Evolutionary conservation across 2,329 filamentous ascomycete species (phyloP).

Genomic region (Curvularia sp.): DNA sequence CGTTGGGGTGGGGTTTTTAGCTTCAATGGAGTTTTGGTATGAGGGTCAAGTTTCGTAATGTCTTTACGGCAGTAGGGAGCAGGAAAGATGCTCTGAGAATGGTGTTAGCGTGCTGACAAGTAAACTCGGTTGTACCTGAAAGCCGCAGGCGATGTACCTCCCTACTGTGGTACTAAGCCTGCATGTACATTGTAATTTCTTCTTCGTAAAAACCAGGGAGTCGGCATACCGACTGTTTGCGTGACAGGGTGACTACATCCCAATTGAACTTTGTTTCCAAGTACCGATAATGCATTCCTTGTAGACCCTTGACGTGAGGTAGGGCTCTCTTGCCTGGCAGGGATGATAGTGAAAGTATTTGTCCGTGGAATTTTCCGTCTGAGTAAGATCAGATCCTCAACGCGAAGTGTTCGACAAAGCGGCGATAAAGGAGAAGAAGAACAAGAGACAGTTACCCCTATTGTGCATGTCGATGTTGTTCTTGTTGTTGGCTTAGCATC

Average conservation of each 20-base stretch:
- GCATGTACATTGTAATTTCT: not conserved
- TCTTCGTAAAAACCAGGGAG: not conserved
- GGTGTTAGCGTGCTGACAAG: not conserved
- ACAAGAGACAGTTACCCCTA: not conserved
- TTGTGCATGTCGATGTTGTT: not conserved
- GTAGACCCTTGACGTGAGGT: not conserved
- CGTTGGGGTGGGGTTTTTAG: not conserved
- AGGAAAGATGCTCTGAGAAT: not conserved
- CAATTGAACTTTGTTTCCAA: not conserved
- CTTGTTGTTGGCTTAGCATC: not conserved
- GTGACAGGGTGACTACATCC: not conserved
- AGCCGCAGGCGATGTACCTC: not conserved
- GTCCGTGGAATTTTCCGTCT: not conserved
- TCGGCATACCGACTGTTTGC: not conserved
- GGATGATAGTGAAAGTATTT: not conserved
- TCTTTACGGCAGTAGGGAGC: not conserved
- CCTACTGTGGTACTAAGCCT: too few relatives aligned
- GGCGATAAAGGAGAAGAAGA: not conserved
- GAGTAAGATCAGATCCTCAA: not conserved
- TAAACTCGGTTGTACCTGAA: not conserved
- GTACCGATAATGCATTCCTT: not conserved
- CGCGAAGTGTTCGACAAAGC: not conserved
- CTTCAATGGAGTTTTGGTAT: not conserved
- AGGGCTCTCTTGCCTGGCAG: not conserved
- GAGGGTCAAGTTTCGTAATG: not conserved